Percentiles rank a stretch among this genome's conserved stretches.
phyloP scores from a whole-genome alignment of 2,329 filamentous ascomycete genomes.

The Polytolypa hystricis region DNA sequence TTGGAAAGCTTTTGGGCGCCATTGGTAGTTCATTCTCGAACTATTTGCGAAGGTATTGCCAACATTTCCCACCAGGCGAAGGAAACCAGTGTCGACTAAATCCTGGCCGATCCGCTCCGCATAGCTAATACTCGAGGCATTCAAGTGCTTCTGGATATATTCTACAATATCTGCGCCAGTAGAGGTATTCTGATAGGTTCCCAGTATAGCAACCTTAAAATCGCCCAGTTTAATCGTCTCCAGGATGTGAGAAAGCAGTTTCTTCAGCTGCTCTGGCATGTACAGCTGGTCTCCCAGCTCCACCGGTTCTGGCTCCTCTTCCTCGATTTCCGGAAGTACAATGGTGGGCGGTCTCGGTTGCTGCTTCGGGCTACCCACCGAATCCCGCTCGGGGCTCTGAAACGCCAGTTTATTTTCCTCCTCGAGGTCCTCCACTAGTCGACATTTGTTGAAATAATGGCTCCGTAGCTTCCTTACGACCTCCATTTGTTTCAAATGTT shows the following conservation, averaged over 20 bases:
- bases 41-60: constrained; percentile 95
- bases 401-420: constrained; percentile 98
- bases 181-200: constrained; percentile 88
- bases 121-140: constrained; percentile 72
- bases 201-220: constrained; percentile 88
- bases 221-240: constrained; percentile 78
- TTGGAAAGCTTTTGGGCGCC: constrained; percentile 85
- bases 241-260: constrained; percentile 76
- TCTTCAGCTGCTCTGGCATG: constrained; percentile 76
- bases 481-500: constrained; percentile 85
- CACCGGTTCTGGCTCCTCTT: constrained; percentile 65
- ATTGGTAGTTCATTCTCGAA: constrained; percentile 95
- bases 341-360: constrained; percentile 56
- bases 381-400: constrained; percentile 58
- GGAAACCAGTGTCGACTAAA: constrained; percentile 70
- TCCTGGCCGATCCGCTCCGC: constrained; percentile 94
- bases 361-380: constrained; percentile 51
- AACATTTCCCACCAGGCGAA: constrained; percentile 86
- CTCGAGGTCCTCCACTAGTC: constrained; percentile 87
- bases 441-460: constrained; percentile 98
- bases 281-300: constrained; percentile 90
- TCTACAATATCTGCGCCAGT: constrained; percentile 88
- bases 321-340: constrained; percentile 65
- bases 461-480: constrained; percentile 83
- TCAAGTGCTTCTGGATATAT: constrained; percentile 83